Evolutionary conservation across 2,329 filamentous ascomycete species (phyloP).

Genomic region (Verticillium tricorpus): DNA sequence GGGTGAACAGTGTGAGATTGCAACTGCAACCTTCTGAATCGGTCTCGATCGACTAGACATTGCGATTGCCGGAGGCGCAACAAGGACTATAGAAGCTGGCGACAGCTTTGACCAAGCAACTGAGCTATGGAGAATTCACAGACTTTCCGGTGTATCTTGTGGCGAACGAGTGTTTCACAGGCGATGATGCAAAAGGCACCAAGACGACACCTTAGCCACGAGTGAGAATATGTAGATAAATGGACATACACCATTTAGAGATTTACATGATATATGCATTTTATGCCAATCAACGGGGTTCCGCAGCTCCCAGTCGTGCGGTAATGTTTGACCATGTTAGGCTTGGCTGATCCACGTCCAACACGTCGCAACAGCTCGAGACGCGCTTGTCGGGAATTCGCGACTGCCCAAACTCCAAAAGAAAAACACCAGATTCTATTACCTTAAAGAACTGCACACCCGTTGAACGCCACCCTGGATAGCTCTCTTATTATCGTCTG

Average conservation of each 20-base stretch:
- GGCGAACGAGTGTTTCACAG: no score
- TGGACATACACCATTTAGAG: no score
- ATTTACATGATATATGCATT: no score
- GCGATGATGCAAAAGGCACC: no score
- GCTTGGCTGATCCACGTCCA: not conserved
- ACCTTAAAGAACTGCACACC: not conserved
- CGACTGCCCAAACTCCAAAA: not conserved
- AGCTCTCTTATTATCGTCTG: not conserved
- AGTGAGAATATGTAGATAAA: no score
- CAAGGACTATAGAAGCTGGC: not conserved
- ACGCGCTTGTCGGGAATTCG: not conserved
- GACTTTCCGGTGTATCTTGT: no score
- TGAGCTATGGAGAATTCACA: no score
- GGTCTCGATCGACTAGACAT: constrained; percentile 33
- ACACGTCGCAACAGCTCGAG: not conserved
- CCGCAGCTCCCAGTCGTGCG: no score
- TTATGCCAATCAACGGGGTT: no score
- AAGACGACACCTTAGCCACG: no score
- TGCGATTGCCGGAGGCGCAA: not conserved
- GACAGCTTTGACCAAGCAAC: no score
- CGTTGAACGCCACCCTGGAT: not conserved
- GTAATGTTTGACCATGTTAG: no score
- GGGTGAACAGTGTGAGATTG: constrained; percentile 50
- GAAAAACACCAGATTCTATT: not conserved
- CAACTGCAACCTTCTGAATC: constrained; percentile 50